Evolutionary conservation across 345 rosid species (phyloP).

Genomic region (Rhizophora apiculata): DNA sequence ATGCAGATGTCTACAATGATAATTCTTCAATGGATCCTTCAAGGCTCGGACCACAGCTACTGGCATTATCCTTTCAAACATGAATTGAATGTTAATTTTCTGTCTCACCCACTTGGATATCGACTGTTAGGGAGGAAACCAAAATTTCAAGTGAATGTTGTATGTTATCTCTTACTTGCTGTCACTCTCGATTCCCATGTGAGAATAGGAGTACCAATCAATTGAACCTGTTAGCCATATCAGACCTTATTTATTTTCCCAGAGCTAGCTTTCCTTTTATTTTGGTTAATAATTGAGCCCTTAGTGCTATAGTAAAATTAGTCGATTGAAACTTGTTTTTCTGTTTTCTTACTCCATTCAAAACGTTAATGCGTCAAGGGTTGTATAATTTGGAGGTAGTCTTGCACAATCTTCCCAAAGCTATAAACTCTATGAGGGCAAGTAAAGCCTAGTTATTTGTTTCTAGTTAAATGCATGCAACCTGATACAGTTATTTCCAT

Average conservation of each 20-base stretch:
- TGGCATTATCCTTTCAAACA: conserved; percentile 4
- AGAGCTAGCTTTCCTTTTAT: conserved; percentile 3
- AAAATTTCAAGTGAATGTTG: background rate
- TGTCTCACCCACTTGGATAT: background rate
- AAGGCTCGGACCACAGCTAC: conserved; percentile 16
- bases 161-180: background rate
- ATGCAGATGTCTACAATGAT: background rate
- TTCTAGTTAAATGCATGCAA: no score
- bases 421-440: no score
- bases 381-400: no score
- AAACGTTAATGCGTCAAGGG: no score
- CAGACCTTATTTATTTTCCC: background rate
- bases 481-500: no score
- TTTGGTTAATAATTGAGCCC: conserved; percentile 4
- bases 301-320: background rate
- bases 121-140: background rate
- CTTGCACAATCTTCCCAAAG: no score
- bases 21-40: conserved; percentile 4
- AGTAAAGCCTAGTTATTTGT: no score
- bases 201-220: background rate
- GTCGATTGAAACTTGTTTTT: no score
- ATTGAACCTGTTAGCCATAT: background rate
- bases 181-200: background rate
- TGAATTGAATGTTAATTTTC: background rate
- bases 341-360: no score